Base-by-base conservation (phyloP, 2,329 filamentous ascomycete species). In the Diaporthe sp. region DNA sequence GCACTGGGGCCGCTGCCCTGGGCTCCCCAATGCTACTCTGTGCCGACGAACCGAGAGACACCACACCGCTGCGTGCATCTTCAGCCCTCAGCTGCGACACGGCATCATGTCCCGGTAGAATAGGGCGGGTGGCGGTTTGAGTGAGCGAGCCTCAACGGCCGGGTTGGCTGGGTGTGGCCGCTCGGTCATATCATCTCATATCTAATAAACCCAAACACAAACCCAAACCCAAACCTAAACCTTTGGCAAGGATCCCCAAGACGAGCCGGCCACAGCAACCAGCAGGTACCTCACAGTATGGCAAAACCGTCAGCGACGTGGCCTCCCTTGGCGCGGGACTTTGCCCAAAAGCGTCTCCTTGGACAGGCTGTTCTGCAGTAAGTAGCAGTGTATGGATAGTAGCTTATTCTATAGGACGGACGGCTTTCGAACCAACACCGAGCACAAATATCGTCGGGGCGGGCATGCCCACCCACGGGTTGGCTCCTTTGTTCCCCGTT, bases 11-110 rank as follows among this genome's bases (percentile, higher is more conserved):
- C 63, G 47, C n/a, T 37, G 44, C 47, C 47, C 44, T 37, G 15
- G 47, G 17, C 42, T 25, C 31, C 44, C n/a, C 63, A 31, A 68
- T 68, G 47, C 47, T 68, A 68, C 63, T 25, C 63, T 68, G 63
- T 68, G 63, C 63, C 63, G 63, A 37, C 28, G 63, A 53, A 51
- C 63, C 63, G 63, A 68, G 44, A 39, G 31, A 68, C 63, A 68
- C 44, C 31, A 25, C 61, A 65, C 44, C 25, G 20, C 42, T n/a
- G 58, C 34, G 58, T 42, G 57, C 57, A 17, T 20, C 57, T 61
- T 61, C 25, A 31, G 2, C 10, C 53, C 13, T 8, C 4, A 31
- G 25, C 25, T 55, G 53, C 53, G 25, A 55, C 25, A 17, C 53
- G 53, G 53, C n/a, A 55, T 28, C 13, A 17, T 9, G 12, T 55